Conservation (phyloP, 1,284 basidiomycete species). For the Ustilago loliicola region DNA sequence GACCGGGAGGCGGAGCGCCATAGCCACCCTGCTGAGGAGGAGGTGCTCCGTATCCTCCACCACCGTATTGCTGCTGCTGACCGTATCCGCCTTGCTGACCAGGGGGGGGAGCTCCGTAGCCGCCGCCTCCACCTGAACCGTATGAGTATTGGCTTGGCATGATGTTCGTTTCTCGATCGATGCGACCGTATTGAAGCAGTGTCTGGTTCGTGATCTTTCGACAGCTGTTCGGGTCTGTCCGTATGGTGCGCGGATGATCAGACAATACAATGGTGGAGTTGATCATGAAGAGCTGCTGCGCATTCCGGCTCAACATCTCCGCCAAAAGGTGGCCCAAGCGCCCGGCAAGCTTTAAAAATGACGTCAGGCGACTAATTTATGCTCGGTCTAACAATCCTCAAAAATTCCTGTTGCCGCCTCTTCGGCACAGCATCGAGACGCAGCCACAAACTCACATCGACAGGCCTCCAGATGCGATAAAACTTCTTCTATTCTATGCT, state of each 20-base stretch:
- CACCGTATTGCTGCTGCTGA: conserved; percentile 43
- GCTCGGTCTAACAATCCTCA: background rate
- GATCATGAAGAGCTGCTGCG: background rate
- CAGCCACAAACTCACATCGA: background rate
- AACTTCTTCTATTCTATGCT: background rate
- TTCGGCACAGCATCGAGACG: background rate
- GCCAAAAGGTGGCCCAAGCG: conserved; percentile 2
- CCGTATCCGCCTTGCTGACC: conserved; percentile 41
- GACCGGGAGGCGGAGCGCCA: conserved; percentile 32
- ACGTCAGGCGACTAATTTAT: background rate
- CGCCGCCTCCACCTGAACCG: conserved; percentile 36
- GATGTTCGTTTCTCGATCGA: background rate
- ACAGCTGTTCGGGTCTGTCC: background rate
- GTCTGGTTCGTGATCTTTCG: background rate
- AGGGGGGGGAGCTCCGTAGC: conserved; percentile 48
- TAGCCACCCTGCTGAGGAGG: conserved; percentile 40
- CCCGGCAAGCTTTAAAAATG: background rate
- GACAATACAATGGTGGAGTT: background rate
- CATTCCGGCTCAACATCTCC: background rate
- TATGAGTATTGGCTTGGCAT: conserved; percentile 61
- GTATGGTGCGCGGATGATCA: background rate
- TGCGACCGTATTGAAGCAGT: background rate
- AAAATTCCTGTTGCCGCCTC: background rate
- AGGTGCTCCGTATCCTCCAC: conserved; percentile 29
- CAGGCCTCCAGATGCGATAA: background rate